Evolutionary conservation across 1,284 basidiomycete species (phyloP), one percentile per base, ranked within the genome.

Genomic region (Amylostereum areolatum): DNA sequence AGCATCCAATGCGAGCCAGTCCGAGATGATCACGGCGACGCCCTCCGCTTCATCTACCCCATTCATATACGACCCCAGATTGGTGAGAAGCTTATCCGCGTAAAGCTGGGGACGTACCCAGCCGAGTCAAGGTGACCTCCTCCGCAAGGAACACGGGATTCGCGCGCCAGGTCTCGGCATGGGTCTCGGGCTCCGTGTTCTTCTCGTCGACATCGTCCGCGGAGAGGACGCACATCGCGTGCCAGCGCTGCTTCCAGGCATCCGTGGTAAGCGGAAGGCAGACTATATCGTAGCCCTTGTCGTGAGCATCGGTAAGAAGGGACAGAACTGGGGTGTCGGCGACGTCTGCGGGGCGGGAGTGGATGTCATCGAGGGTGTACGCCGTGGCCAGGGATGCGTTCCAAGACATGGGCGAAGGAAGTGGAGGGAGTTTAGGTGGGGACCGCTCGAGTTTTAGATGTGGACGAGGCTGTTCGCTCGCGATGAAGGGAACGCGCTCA

Each of bases 1-100:
- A 9, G 92, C 86, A 69, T 99, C 97, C 37, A 99, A 76, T 66
- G 97, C 92, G 9, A 99, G 75, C 97, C 97, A 99, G 52, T 92
- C 89, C 11, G 93, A 92, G 7, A 89, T 77, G 60, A 97, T 77
- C 3, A 78, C 87, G 18, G 90, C 79, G 25, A 92, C 73, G 33
- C 78, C 78, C 52, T 90, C 85, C 2, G 89, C 85, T 64, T 99
- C 95, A 64, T 96, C 92, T 92, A 58, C 9, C 25, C 6, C 18
- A 25, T 3, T 5, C 24, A 29, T 4, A 18, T 32, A 28, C 29
- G 9, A 25, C 25, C 27, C 43, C 18, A 47, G 27, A 45, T 32
- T 46, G 40, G 30, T 32, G 29, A 51, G 18, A 45, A 12, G 33
- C 5, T 6, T 35, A n/a, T 43, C n/a, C 37, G 30, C n/a, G 39